A percentile compares a stretch with the other conserved stretches of the same genome.
Conservation (phyloP, 2,329 filamentous ascomycete species). For the Colletotrichum sp. region DNA sequence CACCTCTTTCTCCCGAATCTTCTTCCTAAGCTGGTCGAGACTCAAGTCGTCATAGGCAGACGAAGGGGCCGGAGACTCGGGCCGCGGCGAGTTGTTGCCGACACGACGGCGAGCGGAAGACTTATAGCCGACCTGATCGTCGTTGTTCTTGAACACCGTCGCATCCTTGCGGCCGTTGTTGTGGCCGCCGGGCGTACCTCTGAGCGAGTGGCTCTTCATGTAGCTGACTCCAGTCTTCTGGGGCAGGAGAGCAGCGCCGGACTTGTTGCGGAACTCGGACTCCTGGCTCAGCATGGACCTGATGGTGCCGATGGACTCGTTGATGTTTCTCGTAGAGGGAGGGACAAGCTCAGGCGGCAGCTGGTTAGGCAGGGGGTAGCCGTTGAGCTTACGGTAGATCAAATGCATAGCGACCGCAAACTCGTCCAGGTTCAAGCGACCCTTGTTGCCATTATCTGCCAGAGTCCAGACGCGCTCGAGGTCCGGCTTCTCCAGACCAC, state of each 20-base stretch:
- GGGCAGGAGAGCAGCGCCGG: slow-evolving; percentile 87
- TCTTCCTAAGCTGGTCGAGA: slow-evolving; percentile 88
- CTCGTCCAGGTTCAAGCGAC: slow-evolving; percentile 92
- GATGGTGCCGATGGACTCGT: slow-evolving; percentile 89
- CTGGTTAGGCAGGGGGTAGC: slow-evolving; percentile 87
- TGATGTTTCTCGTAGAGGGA: slow-evolving; percentile 92
- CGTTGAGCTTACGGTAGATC: slow-evolving; percentile 96
- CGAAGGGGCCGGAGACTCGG: slow-evolving; percentile 73
- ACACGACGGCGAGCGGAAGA: slow-evolving; percentile 91
- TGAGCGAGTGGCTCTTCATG: slow-evolving; percentile 93
- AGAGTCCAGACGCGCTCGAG: slow-evolving; percentile 94
- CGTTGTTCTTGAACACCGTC: slow-evolving; percentile 96
- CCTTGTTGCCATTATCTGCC: slow-evolving; percentile 91
- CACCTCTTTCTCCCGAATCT: slow-evolving; percentile 92
- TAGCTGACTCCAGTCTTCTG: slow-evolving; percentile 99
- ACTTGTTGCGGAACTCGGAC: slow-evolving; percentile 86
- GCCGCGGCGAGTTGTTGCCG: slow-evolving; percentile 79
- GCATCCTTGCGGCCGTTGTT: slow-evolving; percentile 82
- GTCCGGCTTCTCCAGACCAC: slow-evolving; percentile 88
- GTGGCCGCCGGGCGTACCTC: slow-evolving; percentile 62
- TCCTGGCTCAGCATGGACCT: slow-evolving; percentile 90
- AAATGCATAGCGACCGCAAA: slow-evolving; percentile 99
- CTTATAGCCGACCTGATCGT: slow-evolving; percentile 88
- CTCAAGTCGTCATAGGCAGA: slow-evolving; percentile 81
- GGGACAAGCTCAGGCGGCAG: slow-evolving; percentile 92